Base-by-base conservation (phyloP, 208 protist species). In the Crithidia bombi region DNA sequence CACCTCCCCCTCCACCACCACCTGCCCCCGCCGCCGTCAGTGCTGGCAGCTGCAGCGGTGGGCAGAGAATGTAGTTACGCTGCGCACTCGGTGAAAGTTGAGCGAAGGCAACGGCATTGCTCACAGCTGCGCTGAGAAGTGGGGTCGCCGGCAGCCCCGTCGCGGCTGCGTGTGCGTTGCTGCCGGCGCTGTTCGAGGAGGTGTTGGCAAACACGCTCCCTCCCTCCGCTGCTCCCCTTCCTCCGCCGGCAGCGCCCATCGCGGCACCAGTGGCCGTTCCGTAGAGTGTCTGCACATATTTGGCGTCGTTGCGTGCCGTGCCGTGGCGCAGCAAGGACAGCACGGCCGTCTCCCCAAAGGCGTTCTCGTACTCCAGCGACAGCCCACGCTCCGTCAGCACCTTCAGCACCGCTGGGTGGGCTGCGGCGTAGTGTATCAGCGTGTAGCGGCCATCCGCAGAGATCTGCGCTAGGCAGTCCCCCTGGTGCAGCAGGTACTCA, bases 391-490 rank as follows among this genome's bases (percentile, higher is more conserved):
- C 66, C 11, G 64, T 56, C 41, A 90, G 44, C 23, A 76, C 64
- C 19, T 52, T 50, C 62, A 75, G 62, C 44, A 75, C 70, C 26
- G 47, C 64, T 5, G 87, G 86, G n/a, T 92, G 88, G 0, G 68
- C 88, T 0, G 77, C 87, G 21, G 88, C 85, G 78, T 93, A 93
- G 75, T 96, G 91, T 12, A 96, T 81, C 9, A 96, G 80, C 10
- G 91, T 93, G 75, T 96, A 96, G 21, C 83, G 86, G 3, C 91
- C 91, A 51, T 96, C 89, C 3, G 73, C 35, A 12, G 87, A 93
- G 23, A 96, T 66, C 56, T 82, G 67, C 33, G 65, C 62, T 28
- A 89, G 59, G 12, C 61, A 26, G 51, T 89, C 90, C 5, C 90
- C 90, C 2, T 81, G 76, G 47, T 83, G 72, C 35, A 95, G 79